Evolutionary conservation across 1,284 basidiomycete genomes (phyloP), one percentile per base, ranked within the genome.

Genomic region (Leccinum pallidistipes): DNA sequence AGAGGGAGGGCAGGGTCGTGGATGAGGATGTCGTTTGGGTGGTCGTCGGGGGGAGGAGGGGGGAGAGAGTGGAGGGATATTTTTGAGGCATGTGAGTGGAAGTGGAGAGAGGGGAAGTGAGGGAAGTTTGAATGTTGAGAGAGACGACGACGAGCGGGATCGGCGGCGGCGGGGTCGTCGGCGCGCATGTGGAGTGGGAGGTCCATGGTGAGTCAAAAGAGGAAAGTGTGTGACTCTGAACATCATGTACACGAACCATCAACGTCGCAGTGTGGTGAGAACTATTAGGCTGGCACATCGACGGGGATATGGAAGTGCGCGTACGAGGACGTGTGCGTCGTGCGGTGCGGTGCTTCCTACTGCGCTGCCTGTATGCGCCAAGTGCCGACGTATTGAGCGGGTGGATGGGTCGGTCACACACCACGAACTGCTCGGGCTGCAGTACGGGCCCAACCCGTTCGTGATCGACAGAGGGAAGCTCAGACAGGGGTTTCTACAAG

Each of bases 371-470:
- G 86, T 86, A 34, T 94, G 91, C 73, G 79, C 80, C 10, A 78
- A 78, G 16, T 94, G 92, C 76, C 81, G 79, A 66, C 79, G 82
- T 63, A 89, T 94, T 59, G 80, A 82, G 21, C 73, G 78, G n/a
- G 72, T 91, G 36, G 79, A 85, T 0, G 69, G 77, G 14, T 75
- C 81, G 24, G 76, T 80, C 65, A 78, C 81, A 21, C 85, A 84
- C 69, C 85, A 89, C 72, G 81, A 85, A 43, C 74, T 93, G 43
- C 83, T 94, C 64, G 83, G 80, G 32, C 72, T 90, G 36, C 74
- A 84, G 0, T 79, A 82, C 49, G 74, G 77, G 16, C 82, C 85
- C 0, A 92, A 91, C 71, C 85, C 86, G 3, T 92, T 92, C 76
- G 70, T 81, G 21, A 73, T 92, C 45, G 83, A 91, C 68, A 66